Evolutionary conservation across 345 rosid genomes (phyloP).

Genomic region (Sonneratia alba): DNA sequence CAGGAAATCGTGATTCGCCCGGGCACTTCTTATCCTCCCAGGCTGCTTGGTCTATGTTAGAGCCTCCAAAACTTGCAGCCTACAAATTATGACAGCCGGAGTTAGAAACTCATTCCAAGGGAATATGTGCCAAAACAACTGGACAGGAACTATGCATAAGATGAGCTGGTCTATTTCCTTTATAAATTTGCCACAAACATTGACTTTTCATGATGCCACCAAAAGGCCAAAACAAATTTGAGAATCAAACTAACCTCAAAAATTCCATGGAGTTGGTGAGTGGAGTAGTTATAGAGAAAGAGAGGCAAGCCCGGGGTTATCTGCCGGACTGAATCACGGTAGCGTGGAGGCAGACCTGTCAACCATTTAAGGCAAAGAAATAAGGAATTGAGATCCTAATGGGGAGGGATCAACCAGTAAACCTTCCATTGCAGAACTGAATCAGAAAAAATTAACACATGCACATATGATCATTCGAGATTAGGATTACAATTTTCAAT

Average conservation of each 20-base stretch:
- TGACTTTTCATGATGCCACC: too few relatives aligned
- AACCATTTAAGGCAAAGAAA: background rate
- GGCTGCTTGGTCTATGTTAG: slow-evolving; percentile 89
- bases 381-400: background rate
- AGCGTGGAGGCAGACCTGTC: slow-evolving; percentile 47
- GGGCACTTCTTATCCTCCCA: slow-evolving; percentile 92
- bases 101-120: background rate
- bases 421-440: background rate
- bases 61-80: slow-evolving; percentile 98
- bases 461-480: too few relatives aligned
- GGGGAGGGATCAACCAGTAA: background rate
- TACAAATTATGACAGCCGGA: slow-evolving; percentile 3
- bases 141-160: background rate
- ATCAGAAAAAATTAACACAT: background rate
- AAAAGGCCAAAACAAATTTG: background rate
- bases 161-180: background rate
- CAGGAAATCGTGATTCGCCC: slow-evolving; percentile 96
- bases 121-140: background rate
- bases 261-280: slow-evolving; percentile 58
- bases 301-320: slow-evolving; percentile 59
- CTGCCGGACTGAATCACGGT: slow-evolving; percentile 48
- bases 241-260: slow-evolving; percentile 32
- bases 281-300: slow-evolving; percentile 51
- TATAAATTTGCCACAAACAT: background rate
- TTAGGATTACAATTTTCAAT: background rate